A percentile compares a stretch with the other conserved stretches of the same genome.
Evolutionary conservation across 2,329 filamentous ascomycete species (phyloP).

Genomic region (Alternaria hordeiaustralica): DNA sequence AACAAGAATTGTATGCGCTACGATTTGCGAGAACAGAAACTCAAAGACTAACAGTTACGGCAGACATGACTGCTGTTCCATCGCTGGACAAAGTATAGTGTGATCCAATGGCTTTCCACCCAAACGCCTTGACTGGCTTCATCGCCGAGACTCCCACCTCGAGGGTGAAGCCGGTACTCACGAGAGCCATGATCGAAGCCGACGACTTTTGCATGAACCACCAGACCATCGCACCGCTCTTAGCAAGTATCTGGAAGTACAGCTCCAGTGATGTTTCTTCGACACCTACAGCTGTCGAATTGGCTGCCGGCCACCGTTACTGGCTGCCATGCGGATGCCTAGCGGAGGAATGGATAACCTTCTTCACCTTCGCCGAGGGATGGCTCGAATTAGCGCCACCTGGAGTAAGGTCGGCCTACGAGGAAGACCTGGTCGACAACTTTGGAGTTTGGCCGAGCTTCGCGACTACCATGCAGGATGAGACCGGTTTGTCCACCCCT

Average conservation of each 20-base stretch:
- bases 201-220: neutral
- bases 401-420: neutral
- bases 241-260: neutral
- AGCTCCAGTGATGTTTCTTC: neutral
- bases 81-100: neutral
- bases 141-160: neutral
- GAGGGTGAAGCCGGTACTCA: neutral
- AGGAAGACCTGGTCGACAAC: neutral
- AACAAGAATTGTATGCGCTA: neutral
- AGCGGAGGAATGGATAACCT: constrained; percentile 6
- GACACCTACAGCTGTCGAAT: neutral
- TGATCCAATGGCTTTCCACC: neutral
- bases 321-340: neutral
- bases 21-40: neutral
- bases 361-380: neutral
- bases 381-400: neutral
- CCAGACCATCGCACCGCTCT: neutral
- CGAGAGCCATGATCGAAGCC: neutral
- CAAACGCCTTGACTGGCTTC: neutral
- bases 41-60: neutral
- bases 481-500: neutral
- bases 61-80: neutral
- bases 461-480: neutral
- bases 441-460: neutral
- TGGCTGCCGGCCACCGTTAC: constrained; percentile 6